A percentile compares a stretch with the other conserved stretches of the same genome.
Conservation (phyloP, 116 monocot genomes). For the Zostera marina region DNA sequence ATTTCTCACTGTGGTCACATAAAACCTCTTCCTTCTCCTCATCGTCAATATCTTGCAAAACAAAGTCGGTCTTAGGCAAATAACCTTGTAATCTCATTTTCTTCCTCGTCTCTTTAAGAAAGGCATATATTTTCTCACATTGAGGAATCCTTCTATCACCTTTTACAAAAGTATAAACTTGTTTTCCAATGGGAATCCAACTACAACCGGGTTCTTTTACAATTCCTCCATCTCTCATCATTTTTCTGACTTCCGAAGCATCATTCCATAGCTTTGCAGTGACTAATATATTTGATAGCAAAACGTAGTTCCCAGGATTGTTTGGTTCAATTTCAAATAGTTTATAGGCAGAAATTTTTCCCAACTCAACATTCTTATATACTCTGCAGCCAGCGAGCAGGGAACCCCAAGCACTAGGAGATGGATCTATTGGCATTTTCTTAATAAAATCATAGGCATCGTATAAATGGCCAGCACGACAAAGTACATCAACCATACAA, state of each 20-base stretch:
- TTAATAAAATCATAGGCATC: slow-evolving; percentile 36
- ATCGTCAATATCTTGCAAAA: slow-evolving; percentile 20
- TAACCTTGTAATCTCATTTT: slow-evolving; percentile 41
- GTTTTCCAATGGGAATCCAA: slow-evolving; percentile 40
- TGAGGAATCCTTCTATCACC: slow-evolving; percentile 23
- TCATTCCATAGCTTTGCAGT: slow-evolving; percentile 31
- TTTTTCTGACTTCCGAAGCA: slow-evolving; percentile 25
- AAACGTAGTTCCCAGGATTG: slow-evolving; percentile 43
- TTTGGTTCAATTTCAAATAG: slow-evolving; percentile 51
- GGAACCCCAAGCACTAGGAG: slow-evolving; percentile 42
- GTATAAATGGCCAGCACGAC: slow-evolving; percentile 31
- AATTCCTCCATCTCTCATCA: slow-evolving; percentile 43
- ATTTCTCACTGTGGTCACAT: slow-evolving; percentile 56
- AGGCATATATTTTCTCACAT: slow-evolving; percentile 24
- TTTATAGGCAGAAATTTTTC: slow-evolving; percentile 25
- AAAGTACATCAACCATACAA: slow-evolving; percentile 45
- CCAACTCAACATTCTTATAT: slow-evolving; percentile 39
- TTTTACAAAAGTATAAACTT: slow-evolving; percentile 38
- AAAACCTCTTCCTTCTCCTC: slow-evolving; percentile 27
- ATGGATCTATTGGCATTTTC: slow-evolving; percentile 35
- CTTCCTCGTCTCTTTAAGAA: slow-evolving; percentile 22
- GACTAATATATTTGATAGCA: slow-evolving; percentile 30
- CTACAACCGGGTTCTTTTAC: slow-evolving; percentile 42
- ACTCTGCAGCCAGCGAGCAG: slow-evolving; percentile 41
- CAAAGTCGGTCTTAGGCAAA: slow-evolving; percentile 22